phyloP scores from a whole-genome alignment of 2,329 filamentous ascomycete species.

The Calycina herbarum region DNA sequence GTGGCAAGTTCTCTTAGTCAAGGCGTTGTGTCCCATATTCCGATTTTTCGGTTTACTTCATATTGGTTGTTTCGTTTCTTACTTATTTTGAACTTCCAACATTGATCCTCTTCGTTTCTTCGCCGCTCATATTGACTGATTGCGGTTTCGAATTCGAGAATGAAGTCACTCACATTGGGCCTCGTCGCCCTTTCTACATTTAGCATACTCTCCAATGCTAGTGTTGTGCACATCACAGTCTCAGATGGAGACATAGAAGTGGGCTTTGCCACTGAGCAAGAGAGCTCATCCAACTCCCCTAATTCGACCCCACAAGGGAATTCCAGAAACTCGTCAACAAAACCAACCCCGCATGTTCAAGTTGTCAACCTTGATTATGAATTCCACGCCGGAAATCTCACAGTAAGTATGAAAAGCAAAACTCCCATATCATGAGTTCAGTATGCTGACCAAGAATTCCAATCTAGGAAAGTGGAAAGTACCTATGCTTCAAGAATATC shows the following conservation, averaged over 20 bases:
- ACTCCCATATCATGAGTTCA: not conserved
- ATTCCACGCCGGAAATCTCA: not conserved
- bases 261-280: not conserved
- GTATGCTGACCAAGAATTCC: not conserved
- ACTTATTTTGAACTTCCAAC: not conserved
- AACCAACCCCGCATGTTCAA: not conserved
- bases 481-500: not conserved
- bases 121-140: not conserved
- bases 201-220: not conserved
- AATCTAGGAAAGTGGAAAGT: not conserved
- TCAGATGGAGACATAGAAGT: not conserved
- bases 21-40: not conserved
- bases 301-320: not conserved
- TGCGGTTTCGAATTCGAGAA: not conserved
- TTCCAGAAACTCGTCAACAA: not conserved
- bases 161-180: not conserved
- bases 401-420: not conserved
- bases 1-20: not conserved
- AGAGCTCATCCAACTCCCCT: not conserved
- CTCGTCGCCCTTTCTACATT: slow-evolving; percentile 1
- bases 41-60: not conserved
- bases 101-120: not conserved
- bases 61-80: not conserved
- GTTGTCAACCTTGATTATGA: not conserved
- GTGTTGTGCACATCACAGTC: not conserved